phyloP scores from a whole-genome alignment of 352 stramenopile genomes.

The Phytophthora podocarpi region DNA sequence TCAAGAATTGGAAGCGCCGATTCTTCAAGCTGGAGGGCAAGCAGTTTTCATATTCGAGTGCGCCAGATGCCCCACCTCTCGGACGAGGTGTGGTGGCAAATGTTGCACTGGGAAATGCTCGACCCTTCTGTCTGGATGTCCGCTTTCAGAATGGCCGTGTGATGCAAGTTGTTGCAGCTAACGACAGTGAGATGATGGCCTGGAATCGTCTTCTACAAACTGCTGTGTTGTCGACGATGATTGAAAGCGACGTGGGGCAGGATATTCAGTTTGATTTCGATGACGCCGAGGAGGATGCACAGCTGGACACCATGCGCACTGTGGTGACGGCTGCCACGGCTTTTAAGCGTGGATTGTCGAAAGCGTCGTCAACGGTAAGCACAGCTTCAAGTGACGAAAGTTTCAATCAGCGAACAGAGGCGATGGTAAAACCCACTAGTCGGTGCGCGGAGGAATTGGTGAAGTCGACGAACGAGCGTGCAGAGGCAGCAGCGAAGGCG shows the following conservation, averaged over 20 bases:
- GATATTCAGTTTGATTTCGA: constrained; percentile 59
- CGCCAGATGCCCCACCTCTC: constrained; percentile 39
- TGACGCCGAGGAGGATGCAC: constrained; percentile 51
- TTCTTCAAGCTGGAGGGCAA: constrained; percentile 67
- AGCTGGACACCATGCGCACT: constrained; percentile 32
- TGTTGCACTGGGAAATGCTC: constrained; percentile 58
- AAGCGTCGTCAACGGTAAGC: constrained; percentile 34
- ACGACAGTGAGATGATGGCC: constrained; percentile 58
- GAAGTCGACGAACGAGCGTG: constrained; percentile 29
- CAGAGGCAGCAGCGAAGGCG: constrained; percentile 31
- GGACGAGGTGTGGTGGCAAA: constrained; percentile 58
- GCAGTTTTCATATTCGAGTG: constrained; percentile 62
- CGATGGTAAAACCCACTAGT: not conserved
- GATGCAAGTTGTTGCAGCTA: constrained; percentile 57
- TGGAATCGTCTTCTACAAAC: constrained; percentile 68
- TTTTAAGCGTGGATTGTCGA: constrained; percentile 44
- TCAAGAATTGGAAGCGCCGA: constrained; percentile 72
- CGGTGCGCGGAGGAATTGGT: constrained; percentile 9
- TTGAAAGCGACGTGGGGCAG: constrained; percentile 37
- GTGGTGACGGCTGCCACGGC: constrained; percentile 44
- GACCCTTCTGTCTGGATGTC: constrained; percentile 76
- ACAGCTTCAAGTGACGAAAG: constrained; percentile 23
- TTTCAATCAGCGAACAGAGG: constrained; percentile 3
- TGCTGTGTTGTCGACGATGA: constrained; percentile 39
- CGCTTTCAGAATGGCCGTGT: constrained; percentile 68